phyloP scores from a whole-genome alignment of 306 rosid genomes.

The Vigna hirtella region DNA sequence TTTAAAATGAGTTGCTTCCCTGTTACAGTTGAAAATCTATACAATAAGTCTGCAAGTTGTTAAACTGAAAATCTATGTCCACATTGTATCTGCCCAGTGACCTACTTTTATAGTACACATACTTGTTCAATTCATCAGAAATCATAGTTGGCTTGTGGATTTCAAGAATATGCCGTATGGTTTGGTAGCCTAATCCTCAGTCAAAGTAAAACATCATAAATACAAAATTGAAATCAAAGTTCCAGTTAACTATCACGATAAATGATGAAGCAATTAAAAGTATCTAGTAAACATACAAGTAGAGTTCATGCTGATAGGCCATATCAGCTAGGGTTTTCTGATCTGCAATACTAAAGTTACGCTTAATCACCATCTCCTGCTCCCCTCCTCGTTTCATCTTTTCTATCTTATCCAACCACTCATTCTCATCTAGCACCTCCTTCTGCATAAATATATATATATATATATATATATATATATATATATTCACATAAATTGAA shows the following conservation, averaged over 20 bases:
- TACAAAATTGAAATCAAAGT: constrained; percentile 2
- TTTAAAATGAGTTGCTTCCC: neutral
- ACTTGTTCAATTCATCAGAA: neutral
- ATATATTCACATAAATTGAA: too few relatives aligned
- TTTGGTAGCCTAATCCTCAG: neutral
- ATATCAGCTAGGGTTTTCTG: constrained; percentile 86
- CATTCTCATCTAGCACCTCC: constrained; percentile 81
- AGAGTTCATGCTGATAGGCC: constrained; percentile 71
- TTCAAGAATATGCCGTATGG: constrained; percentile 20
- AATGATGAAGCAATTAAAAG: constrained; percentile 34
- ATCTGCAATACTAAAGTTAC: constrained; percentile 64
- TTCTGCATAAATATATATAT: constrained; percentile 50
- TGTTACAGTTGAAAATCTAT: neutral
- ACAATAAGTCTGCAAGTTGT: neutral
- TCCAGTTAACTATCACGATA: neutral
- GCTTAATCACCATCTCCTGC: constrained; percentile 80
- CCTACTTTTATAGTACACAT: neutral
- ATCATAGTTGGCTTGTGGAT: neutral
- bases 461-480: too few relatives aligned
- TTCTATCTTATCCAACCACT: constrained; percentile 85
- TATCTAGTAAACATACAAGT: constrained; percentile 69
- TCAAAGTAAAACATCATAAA: neutral
- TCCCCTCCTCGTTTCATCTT: constrained; percentile 78
- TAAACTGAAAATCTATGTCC: constrained; percentile 8
- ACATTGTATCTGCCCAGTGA: neutral